Evolutionary conservation across 192 early-diverging fungal species (phyloP), one percentile per base, ranked within the genome.

Genomic region (Umbelopsis isabellina): DNA sequence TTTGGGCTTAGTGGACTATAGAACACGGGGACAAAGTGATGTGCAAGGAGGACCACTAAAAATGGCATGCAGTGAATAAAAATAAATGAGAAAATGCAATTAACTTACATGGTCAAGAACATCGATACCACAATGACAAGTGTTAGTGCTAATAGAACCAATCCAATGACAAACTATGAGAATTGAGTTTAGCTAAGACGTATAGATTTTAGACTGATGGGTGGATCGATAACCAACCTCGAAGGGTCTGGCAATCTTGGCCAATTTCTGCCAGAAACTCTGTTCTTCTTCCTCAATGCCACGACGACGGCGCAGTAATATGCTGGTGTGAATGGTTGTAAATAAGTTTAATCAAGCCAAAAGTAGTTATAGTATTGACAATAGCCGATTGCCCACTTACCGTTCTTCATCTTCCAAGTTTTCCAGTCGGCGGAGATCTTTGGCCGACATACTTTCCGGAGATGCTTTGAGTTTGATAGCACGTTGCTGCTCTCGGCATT

Each of bases 31-130:
- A 21, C 48, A 61, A 30, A 30, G 27, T 30, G 51, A 52, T 52
- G 51, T 25, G 51, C 51, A 52, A 52, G 51, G 51, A 25, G 51
- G n/a, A 21, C 21, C 3, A 25, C 51, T 52, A 52, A 52, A 52
- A 52, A 23, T 25, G 25, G 51, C 21, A 52, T 25, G 25, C 13
- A 16, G 27, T 15, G 2, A 35, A 35, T 3, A 35, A 12, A 12
- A 15, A 61, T 30, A 61, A 35, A 2, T 21, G 23, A 8, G 25
- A 70, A 52, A 45, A 21, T 11, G 5, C 25, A 22, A 20, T 23
- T 16, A 64, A 64, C 77, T 72, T 75, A 72, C 77, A 74, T 79
- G 22, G 74, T 75, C 68, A 80, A 25, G 64, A 75, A 75, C 46
- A 80, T 80, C 22, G 78, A 80, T n/a, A 61, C 45, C 20, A 71